Percentiles rank a stretch among this genome's conserved stretches.
Conservation (phyloP, 169 alveolate genomes). For the Blepharisma undulans region DNA sequence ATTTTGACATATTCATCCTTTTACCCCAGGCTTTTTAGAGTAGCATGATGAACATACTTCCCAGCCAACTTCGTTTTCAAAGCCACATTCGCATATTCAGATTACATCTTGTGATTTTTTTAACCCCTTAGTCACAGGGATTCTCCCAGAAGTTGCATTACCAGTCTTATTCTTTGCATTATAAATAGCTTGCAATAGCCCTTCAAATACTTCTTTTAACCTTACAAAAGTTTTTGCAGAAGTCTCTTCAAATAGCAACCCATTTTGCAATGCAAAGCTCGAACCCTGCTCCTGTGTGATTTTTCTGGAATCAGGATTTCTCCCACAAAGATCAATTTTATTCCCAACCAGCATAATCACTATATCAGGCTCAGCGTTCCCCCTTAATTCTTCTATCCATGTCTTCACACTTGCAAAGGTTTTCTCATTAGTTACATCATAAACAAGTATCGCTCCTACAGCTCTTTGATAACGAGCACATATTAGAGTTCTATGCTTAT, state of each 20-base stretch:
- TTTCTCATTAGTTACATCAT: constrained; percentile 94
- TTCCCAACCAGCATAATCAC: constrained; percentile 97
- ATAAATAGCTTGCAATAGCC: no score
- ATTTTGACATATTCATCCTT: not conserved
- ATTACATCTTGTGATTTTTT: not conserved
- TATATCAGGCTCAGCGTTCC: constrained; percentile 96
- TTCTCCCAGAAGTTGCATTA: no score
- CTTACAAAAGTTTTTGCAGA: constrained; percentile 91
- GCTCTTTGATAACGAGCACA: constrained; percentile 88
- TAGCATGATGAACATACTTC: not conserved
- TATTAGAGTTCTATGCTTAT: no score
- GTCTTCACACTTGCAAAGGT: constrained; percentile 78
- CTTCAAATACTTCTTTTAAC: no score
- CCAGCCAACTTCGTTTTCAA: not conserved
- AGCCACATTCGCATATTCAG: not conserved
- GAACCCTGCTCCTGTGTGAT: constrained; percentile 93
- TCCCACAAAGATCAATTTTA: constrained; percentile 96
- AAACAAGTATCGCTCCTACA: constrained; percentile 96
- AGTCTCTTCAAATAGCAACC: constrained; percentile 93
- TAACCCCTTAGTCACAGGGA: not conserved
- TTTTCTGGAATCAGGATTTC: constrained; percentile 83
- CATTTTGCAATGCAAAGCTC: constrained; percentile 89
- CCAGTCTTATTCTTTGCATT: no score
- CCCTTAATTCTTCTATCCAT: constrained; percentile 96
- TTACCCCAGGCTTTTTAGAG: not conserved